These are phyloP conservation scores for Blastomyces gilchristii DNA, from an alignment of 2,329 filamentous ascomycete genomes.

Conservation along the genomic window DNA sequence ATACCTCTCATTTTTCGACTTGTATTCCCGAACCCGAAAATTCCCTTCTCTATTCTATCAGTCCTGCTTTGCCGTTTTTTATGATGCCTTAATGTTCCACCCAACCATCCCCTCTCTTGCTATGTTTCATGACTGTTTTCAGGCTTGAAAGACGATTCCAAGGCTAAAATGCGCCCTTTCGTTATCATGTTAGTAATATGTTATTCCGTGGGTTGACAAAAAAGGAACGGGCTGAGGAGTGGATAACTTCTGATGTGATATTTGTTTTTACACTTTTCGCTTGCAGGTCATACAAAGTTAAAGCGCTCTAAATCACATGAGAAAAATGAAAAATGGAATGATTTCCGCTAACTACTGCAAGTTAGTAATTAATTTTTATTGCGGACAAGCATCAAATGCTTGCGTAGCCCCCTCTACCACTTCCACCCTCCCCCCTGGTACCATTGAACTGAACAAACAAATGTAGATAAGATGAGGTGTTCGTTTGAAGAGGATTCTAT, in stretches of 20 bases:
- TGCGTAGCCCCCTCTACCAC: no score
- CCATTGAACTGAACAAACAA: no score
- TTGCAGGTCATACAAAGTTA: no score
- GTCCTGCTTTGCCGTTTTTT: background rate
- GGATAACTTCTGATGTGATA: background rate
- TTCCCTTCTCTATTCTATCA: background rate
- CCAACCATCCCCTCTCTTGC: background rate
- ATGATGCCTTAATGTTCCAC: background rate
- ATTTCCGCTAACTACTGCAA: no score
- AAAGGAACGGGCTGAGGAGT: background rate
- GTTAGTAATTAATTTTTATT: no score
- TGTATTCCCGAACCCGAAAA: background rate
- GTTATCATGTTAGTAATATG: background rate
- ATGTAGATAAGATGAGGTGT: no score
- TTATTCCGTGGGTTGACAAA: background rate
- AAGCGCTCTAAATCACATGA: no score
- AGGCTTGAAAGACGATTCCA: background rate
- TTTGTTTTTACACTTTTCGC: background rate
- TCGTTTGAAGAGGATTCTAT: no score
- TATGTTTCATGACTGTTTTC: background rate
- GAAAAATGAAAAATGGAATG: no score
- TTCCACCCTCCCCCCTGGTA: no score
- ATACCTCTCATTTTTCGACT: background rate
- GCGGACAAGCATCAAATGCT: no score
- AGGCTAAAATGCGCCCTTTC: background rate